These are phyloP conservation scores for Aspergillus versicolor DNA, from an alignment of 2,329 filamentous ascomycete genomes.

Conservation along the genomic window DNA sequence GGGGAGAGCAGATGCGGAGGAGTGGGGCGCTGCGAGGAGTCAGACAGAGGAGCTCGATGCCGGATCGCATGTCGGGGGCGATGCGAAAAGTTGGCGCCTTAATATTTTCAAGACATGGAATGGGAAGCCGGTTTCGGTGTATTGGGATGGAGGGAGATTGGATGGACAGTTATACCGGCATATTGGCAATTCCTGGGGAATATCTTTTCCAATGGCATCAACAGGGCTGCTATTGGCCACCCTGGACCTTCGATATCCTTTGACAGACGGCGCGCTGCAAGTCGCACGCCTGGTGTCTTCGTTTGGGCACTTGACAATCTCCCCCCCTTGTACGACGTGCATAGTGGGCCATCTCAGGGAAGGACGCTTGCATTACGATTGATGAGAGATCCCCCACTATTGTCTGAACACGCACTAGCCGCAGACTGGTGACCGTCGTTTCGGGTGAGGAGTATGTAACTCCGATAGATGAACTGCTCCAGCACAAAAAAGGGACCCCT, in stretches of 20 bases:
- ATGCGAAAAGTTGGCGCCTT: conserved; percentile 2
- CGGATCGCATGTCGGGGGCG: neutral
- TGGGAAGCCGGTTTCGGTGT: conserved; percentile 9
- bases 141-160: conserved; percentile 17
- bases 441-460: neutral
- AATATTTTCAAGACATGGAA: conserved; percentile 4
- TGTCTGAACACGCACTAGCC: conserved; percentile 6
- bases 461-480: neutral
- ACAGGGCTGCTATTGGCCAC: conserved; percentile 14
- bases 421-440: neutral
- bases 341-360: conserved; percentile 13
- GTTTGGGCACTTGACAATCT: conserved; percentile 7
- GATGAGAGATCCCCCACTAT: neutral
- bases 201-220: conserved; percentile 11
- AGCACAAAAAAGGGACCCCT: neutral
- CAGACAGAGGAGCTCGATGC: neutral
- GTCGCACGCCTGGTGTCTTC: conserved; percentile 7
- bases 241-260: conserved; percentile 4
- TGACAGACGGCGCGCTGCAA: conserved; percentile 14
- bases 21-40: neutral
- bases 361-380: conserved; percentile 13
- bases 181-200: conserved; percentile 8
- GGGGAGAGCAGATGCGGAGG: neutral
- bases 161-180: conserved; percentile 17
- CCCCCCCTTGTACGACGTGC: conserved; percentile 25